A percentile compares a stretch with the other conserved stretches of the same genome.
These are phyloP conservation scores for Wickerhamomyces strasburgensis DNA, from an alignment of 805 yeast genomes.

Conservation along the genomic window DNA sequence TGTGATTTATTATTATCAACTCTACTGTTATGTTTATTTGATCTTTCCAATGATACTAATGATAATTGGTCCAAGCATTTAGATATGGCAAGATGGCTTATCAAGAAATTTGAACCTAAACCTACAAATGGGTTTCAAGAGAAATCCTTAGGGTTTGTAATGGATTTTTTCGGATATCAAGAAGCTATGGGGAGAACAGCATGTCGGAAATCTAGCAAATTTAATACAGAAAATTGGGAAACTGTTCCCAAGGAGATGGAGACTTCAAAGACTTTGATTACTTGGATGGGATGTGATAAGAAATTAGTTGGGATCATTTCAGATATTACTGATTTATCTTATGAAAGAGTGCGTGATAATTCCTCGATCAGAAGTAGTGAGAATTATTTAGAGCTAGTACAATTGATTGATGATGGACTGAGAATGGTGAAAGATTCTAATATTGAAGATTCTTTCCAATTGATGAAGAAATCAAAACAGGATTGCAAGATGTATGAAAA, in stretches of 20 bases:
- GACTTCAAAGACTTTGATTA: slow-evolving; percentile 1
- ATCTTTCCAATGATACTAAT: slow-evolving; percentile 9
- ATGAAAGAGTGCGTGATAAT: slow-evolving; percentile 3
- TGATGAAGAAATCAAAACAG: no score
- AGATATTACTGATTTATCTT: slow-evolving; percentile 8
- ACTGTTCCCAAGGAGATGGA: no score
- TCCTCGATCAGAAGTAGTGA: neutral
- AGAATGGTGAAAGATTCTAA: neutral
- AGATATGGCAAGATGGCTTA: slow-evolving; percentile 1
- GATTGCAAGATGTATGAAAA: no score
- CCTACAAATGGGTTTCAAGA: neutral
- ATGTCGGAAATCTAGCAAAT: slow-evolving; percentile 4
- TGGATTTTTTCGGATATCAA: slow-evolving; percentile 8
- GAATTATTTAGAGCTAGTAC: neutral
- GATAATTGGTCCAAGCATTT: slow-evolving; percentile 9
- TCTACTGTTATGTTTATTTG: slow-evolving; percentile 5
- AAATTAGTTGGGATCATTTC: slow-evolving; percentile 5
- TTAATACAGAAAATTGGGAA: slow-evolving; percentile 6
- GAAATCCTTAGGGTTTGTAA: slow-evolving; percentile 1
- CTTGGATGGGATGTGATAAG: slow-evolving; percentile 12
- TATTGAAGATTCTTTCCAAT: neutral
- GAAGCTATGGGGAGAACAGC: slow-evolving; percentile 13
- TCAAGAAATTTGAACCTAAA: neutral
- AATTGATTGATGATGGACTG: neutral
- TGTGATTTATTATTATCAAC: slow-evolving; percentile 7